Percentiles rank a stretch among this genome's conserved stretches.
Conservation (phyloP, 805 yeast genomes). For the Spathaspora hagerdaliae region DNA sequence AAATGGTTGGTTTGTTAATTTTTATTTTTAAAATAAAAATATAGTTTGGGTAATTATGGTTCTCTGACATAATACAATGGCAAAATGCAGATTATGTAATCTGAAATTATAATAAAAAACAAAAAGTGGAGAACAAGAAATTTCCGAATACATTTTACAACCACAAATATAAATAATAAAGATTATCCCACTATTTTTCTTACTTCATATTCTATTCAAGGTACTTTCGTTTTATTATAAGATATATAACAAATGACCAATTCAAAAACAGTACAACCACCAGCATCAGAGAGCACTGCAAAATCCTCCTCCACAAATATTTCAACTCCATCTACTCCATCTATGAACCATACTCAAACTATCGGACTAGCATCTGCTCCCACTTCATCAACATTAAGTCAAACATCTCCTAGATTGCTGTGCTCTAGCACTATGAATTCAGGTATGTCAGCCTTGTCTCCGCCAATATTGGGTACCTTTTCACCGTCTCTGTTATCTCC, state of each 20-base stretch:
- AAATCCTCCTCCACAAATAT: not conserved
- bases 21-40: no score
- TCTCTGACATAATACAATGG: no score
- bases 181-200: not conserved
- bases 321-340: not conserved
- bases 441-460: not conserved
- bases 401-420: not conserved
- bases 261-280: not conserved
- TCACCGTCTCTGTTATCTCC: constrained; percentile 7
- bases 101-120: no score
- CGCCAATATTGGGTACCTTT: not conserved
- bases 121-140: not conserved
- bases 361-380: not conserved
- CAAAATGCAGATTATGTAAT: no score
- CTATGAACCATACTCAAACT: not conserved
- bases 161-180: not conserved
- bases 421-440: not conserved
- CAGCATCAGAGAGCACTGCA: not conserved
- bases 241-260: not conserved
- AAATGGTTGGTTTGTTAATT: no score
- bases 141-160: not conserved
- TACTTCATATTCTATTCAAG: no score
- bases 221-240: no score
- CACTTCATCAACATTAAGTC: not conserved
- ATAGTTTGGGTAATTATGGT: no score